phyloP scores from a whole-genome alignment of 148 eudicot species.

The Simmondsia chinensis region DNA sequence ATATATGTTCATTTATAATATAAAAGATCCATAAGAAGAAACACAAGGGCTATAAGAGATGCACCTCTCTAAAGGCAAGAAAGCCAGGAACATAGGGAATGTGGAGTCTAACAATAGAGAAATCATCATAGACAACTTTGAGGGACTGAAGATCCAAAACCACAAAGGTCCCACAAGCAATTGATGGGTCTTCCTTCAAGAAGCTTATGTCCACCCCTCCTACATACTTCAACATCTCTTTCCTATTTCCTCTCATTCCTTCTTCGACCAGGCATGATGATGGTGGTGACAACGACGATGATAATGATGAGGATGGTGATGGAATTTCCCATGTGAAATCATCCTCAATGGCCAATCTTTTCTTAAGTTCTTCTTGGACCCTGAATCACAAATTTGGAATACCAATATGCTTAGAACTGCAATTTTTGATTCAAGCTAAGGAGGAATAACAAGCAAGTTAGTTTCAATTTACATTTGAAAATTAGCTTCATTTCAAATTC shows the following conservation, averaged over 20 bases:
- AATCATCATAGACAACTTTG: constrained; percentile 64
- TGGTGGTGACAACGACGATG: constrained; percentile 7
- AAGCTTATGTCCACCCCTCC: constrained; percentile 97
- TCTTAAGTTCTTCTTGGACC: constrained; percentile 31
- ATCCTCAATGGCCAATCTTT: constrained; percentile 15
- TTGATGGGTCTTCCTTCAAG: constrained; percentile 54
- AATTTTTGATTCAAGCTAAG: too few relatives aligned
- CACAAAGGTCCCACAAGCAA: constrained; percentile 82
- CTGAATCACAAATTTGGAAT: too few relatives aligned
- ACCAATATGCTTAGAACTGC: too few relatives aligned
- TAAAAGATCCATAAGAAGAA: background rate
- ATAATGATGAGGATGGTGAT: constrained; percentile 3
- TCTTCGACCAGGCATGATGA: background rate
- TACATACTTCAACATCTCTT: constrained; percentile 48
- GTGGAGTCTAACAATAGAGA: constrained; percentile 27
- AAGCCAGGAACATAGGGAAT: constrained; percentile 87
- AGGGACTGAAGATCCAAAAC: constrained; percentile 49
- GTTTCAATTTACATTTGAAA: too few relatives aligned
- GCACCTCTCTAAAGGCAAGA: constrained; percentile 92
- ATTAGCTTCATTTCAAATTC: too few relatives aligned
- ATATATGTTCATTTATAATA: too few relatives aligned
- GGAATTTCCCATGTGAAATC: constrained; percentile 25
- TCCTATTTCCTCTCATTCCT: constrained; percentile 11
- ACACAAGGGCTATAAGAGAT: background rate
- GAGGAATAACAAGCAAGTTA: too few relatives aligned